Evolutionary conservation across 768 basidiomycete species (phyloP), one percentile per base, ranked within the genome.

Genomic region (Suillus ampliporus): DNA sequence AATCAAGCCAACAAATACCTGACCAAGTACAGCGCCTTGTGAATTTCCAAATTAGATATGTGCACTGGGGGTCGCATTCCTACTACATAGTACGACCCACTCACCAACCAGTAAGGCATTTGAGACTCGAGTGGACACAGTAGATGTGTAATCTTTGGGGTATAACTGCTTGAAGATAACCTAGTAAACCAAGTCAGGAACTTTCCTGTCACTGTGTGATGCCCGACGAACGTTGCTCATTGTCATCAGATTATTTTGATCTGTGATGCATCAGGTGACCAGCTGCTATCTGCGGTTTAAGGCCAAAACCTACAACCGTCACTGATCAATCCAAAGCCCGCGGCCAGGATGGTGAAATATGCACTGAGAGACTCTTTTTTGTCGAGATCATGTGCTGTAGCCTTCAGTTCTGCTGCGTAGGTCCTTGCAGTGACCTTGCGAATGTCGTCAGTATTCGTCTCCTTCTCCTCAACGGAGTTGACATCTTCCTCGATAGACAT

Each of bases 181-280:
- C 87, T 88, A 62, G 38, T 57, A 58, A 28, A 64, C 37, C 65
- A 43, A 52, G n/a, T 61, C 44, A n/a, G 67, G 64, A 64, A 61
- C 58, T 58, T 28, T 46, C 5, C 54, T 15, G n/a, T 34, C 7
- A 26, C 23, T 28, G 17, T 15, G 11, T 17, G 58, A 58, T 46
- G 46, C 34, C 31, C 41, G 57, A 60, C 77, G 54, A 66, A 86
- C 88, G 63, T 90, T 89, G 50, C 83, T 71, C 86, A 89, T 85
- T 0, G 88, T 88, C 87, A 89, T 88, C 31, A 89, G 74, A 66
- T 86, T 88, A 71, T 89, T 90, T 70, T 90, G 86, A 70, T 89
- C 87, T 88, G 68, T 47, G 65, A 34, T 35, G 47, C 41, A 47
- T 31, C 51, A 58, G 26, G 52, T 66, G 52, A 66, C 23, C 19